Base-by-base conservation (phyloP, 2,329 filamentous ascomycete genomes). In the Colletotrichum sp. region DNA sequence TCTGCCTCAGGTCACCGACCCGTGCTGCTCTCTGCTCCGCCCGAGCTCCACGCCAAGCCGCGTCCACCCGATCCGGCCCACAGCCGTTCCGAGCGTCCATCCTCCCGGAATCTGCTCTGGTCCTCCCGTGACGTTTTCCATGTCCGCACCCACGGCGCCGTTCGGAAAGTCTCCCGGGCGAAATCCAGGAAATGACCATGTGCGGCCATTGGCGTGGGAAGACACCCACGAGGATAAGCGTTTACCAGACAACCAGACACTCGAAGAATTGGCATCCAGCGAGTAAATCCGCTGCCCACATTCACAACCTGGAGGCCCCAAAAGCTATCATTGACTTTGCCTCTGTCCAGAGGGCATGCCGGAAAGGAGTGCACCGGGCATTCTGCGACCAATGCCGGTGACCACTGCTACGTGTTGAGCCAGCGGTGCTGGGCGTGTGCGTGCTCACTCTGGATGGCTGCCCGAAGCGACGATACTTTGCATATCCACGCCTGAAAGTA, bases 1-100 rank as follows among this genome's bases (percentile, higher is more conserved):
- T 56, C 72, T 75, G 72, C 69, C 69, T 75, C 61, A 75, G 72
- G 69, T 75, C 69, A 72, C 52, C n/a, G 16, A 22, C 55, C 66
- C n/a, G n/a, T 70, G 34, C 58, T 27, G 64, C 48, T 65, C 27
- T 66, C 13, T 52, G 34, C 39, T 39, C 67, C 28, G 28, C 48
- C 58, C 48, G 55, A 36, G 39, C 22, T 36, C 62, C 62, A 72
- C 32, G 12, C 69, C 56, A 75, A 67, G 73, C 69, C 56, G 69
- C 69, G 60, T 62, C 61, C 62, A 75, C 62, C 68, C 62, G 72
- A 71, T 34, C 4, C 52, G 69, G 62, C 69, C 73, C 69, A 72
- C 69, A 34, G 64, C 69, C 69, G 62, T 55, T 6, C 73, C 72
- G 69, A 62, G 72, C 62, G n/a, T 48, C 48, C n/a, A 27, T 74